Evolutionary conservation across 768 basidiomycete species (phyloP).

Genomic region (Boletales sp.): DNA sequence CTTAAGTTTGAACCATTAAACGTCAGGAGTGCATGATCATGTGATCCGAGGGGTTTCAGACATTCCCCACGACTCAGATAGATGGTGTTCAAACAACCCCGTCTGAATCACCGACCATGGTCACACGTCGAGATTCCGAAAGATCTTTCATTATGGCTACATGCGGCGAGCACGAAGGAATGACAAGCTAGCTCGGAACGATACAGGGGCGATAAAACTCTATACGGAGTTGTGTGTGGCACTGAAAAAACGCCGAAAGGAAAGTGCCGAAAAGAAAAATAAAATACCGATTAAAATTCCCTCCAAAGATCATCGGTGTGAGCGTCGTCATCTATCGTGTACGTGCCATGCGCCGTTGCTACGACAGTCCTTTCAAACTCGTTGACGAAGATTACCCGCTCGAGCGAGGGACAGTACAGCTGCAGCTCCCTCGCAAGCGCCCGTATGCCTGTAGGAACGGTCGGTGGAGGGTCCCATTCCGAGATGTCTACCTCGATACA

Average conservation of each 20-base stretch:
- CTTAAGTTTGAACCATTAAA: slow-evolving; percentile 19
- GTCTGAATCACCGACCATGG: too few relatives aligned
- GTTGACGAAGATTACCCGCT: slow-evolving; percentile 56
- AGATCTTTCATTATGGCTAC: slow-evolving; percentile 10
- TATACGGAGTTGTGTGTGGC: slow-evolving; percentile 1
- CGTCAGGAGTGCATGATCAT: slow-evolving; percentile 1
- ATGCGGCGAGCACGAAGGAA: slow-evolving; percentile 16
- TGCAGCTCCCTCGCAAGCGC: slow-evolving; percentile 59
- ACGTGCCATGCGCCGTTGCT: slow-evolving; percentile 33
- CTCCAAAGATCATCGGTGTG: slow-evolving; percentile 29
- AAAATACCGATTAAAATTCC: slow-evolving; percentile 24
- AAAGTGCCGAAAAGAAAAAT: slow-evolving; percentile 2
- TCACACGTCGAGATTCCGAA: slow-evolving; percentile 9
- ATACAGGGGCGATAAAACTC: slow-evolving; percentile 2
- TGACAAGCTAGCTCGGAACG: slow-evolving; percentile 3
- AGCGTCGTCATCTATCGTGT: slow-evolving; percentile 24
- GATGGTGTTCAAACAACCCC: too few relatives aligned
- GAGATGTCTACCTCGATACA: slow-evolving; percentile 64
- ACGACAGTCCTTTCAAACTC: slow-evolving; percentile 56
- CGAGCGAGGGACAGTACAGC: slow-evolving; percentile 53
- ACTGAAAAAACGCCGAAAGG: not conserved
- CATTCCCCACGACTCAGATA: not conserved
- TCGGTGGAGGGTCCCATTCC: slow-evolving; percentile 60
- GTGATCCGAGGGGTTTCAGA: not conserved
- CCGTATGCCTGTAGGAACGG: slow-evolving; percentile 48